Base-by-base conservation (phyloP, 257 asterid genomes). In the Nemophila menziesii region DNA sequence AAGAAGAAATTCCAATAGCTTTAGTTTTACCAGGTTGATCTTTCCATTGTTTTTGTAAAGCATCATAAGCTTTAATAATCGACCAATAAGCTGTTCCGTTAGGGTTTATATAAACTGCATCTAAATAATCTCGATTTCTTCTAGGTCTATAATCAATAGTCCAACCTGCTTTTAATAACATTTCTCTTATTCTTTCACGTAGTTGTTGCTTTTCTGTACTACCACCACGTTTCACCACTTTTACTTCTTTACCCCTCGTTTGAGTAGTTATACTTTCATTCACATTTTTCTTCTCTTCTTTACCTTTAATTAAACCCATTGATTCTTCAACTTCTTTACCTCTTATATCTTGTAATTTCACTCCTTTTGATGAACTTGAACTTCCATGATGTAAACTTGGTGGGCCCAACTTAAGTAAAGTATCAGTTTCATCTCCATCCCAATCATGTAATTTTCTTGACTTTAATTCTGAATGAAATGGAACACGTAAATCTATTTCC, bases 81-180 rank as follows among this genome's bases (percentile, higher is more conserved):
- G 99, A 90, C 99, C 99, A 90, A 62, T 81, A 85, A 16, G 94
- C 94, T 17, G 96, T 90, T 71, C 99, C 99, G 52, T 43, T 56
- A 13, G 93, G 93, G 47, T 66, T 79, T 43, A 85, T 86, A 50
- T 90, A 90, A 40, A 90, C 99, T 33, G 96, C 92, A 73, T 90
- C 99, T 41, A 76, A 74, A 71, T 90, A 90, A 54, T 90, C 99
- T 60, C 96, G 69, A 62, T 81, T 81, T 62, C 76, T 66, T 69
- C 99, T 75, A n/a, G 96, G 99, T 48, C 99, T 75, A 55, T 85
- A 79, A 66, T 90, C 99, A 56, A 90, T 85, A 20, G 71, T 71
- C 99, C 99, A 90, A 15, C 99, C 94, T 11, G 86, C 55, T 45
- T 73, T 72, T 37, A 74, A 29, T 21, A 90, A 70, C 96, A 85